Evolutionary conservation across 1,284 basidiomycete genomes (phyloP), one percentile per base, ranked within the genome.

Genomic region (Cystobasidiaceae sp.): DNA sequence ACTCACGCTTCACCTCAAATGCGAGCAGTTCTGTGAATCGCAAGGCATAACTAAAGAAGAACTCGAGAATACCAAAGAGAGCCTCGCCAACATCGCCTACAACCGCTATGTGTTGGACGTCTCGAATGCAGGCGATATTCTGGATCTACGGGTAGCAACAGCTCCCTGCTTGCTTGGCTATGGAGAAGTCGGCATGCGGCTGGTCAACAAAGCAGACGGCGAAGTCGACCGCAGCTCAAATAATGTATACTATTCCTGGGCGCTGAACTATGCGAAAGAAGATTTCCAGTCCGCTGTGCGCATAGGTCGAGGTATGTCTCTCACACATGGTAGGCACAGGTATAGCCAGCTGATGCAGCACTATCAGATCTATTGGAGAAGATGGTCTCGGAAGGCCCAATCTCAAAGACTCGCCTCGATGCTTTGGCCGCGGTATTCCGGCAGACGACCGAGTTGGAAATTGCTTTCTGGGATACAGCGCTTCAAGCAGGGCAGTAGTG

Each of bases 141-240:
- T 85, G 27, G 86, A 85, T 68, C 79, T 93, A 9, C 77, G 89
- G 21, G 86, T 94, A 75, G 89, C 90, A 0, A 82, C 93, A 1
- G 84, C 87, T 17, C 87, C 89, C 4, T 97, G 93, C 75, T 80
- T 96, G 15, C 78, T 96, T 0, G 93, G 93, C 0, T 97, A 97
- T 73, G 93, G 91, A n/a, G 90, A 96, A 75, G 89, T 94, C 0
- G 93, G 92, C 27, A 34, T 27, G 9, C 23, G 56, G 6, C 30
- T 59, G 7, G 9, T 59, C 21, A 49, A 23, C 21, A 59, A 48
- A 25, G n/a, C 56, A 19, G 56, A 25, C 3, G 17, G n/a, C 9
- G 56, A 59, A 28, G 56, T 49, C 4, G 56, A 59, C n/a, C n/a
- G 56, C 0, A 59, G 28, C 28, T 32, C 25, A 4, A 33, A 23